Percentiles rank a stretch among this genome's conserved stretches.
phyloP scores from a whole-genome alignment of 495 filamentous ascomycete genomes.

The Penicillium silybi region DNA sequence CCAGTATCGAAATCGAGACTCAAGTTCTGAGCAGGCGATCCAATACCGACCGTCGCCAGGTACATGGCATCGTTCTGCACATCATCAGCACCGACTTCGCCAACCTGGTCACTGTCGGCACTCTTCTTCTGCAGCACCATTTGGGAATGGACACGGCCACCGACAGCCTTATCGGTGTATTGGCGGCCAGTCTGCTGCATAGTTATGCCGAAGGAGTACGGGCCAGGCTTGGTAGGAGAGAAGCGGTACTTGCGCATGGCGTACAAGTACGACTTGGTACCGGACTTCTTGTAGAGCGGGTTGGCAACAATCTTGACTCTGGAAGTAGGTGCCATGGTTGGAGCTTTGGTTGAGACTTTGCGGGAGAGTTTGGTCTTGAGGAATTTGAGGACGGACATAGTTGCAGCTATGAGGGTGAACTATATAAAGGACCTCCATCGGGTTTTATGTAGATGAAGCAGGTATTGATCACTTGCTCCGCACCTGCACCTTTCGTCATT shows the following conservation, averaged over 20 bases:
- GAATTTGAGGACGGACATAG: slow-evolving; percentile 15
- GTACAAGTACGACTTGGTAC: slow-evolving; percentile 69
- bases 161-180: slow-evolving; percentile 36
- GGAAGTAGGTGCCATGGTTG: slow-evolving; percentile 31
- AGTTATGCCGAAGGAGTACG: slow-evolving; percentile 52
- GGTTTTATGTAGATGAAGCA: slow-evolving; percentile 2
- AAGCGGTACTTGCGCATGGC: slow-evolving; percentile 68
- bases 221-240: slow-evolving; percentile 63
- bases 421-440: slow-evolving; percentile 4
- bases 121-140: slow-evolving; percentile 51
- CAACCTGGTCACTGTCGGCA: slow-evolving; percentile 35
- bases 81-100: slow-evolving; percentile 65
- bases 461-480: slow-evolving; percentile 7
- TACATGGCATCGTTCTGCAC: slow-evolving; percentile 71
- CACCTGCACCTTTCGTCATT: slow-evolving; percentile 17
- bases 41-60: slow-evolving; percentile 62
- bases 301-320: slow-evolving; percentile 53
- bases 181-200: slow-evolving; percentile 44
- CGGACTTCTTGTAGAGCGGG: slow-evolving; percentile 58
- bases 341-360: slow-evolving; percentile 13
- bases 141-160: slow-evolving; percentile 43
- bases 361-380: slow-evolving; percentile 12
- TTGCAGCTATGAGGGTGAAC: background rate
- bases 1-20: slow-evolving; percentile 75
- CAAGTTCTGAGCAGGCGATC: slow-evolving; percentile 63